Evolutionary conservation across 768 basidiomycete species (phyloP), one percentile per base, ranked within the genome.

Genomic region (Lentinus tigrinus): DNA sequence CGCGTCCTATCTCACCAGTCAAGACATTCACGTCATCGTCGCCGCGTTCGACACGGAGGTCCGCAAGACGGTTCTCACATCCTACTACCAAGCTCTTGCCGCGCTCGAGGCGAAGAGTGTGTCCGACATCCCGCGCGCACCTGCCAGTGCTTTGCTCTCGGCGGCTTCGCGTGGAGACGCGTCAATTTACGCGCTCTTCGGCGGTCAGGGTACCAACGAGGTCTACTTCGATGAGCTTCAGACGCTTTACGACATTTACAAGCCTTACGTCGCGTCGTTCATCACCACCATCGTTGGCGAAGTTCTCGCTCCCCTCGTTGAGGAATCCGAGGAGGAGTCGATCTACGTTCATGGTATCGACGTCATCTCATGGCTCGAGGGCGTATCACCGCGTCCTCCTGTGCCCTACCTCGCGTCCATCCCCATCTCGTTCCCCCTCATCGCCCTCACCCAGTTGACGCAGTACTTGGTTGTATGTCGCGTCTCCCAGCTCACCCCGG

Each of bases 201-300:
- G 96, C 51, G 97, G 97, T 14, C 97, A 99, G 74, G 97, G 97
- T 57, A 93, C 90, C 58, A 98, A 98, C 74, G 97, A 98, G 70
- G 91, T 96, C 58, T 99, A 98, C 77, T 94, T 98, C 72, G 92
- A 96, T 71, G 97, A 98, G 72, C 82, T 99, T 19, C 91, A 96
- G 76, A 77, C 80, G 49, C 86, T 98, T 51, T 95, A 91, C 74
- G 89, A 97, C 74, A 90, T 85, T 60, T 98, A 99, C 81, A 84
- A 79, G 62, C 89, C 95, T 11, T 96, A 93, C 69, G 86, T 98
- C 62, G 76, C 80, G 16, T 72, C 87, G 17, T 87, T 94, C 78
- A 73, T 97, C 61, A 67, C 77, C 27, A 77, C 78, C 38, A 74
- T 93, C 64, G 85, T 89, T 47, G 67, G 77, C 17, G 78, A 87